These are phyloP conservation scores for Suillus alpinus DNA, from an alignment of 768 basidiomycete genomes.

Conservation along the genomic window DNA sequence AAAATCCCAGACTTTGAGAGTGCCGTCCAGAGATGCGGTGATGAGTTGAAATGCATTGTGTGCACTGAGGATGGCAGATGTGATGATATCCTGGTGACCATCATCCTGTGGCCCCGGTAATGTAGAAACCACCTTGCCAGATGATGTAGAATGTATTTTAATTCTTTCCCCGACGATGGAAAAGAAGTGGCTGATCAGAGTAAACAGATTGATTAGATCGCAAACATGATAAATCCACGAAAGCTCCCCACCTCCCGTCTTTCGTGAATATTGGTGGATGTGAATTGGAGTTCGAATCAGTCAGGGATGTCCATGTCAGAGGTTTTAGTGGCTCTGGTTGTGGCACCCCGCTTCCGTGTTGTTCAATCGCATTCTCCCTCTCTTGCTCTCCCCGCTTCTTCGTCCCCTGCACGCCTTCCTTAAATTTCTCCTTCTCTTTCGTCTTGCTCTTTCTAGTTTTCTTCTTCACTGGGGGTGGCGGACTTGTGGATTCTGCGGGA, in stretches of 20 bases:
- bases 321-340: constrained; percentile 11
- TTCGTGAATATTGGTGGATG: constrained; percentile 79
- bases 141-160: constrained; percentile 79
- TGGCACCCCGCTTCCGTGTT: constrained; percentile 19
- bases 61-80: constrained; percentile 75
- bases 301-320: constrained; percentile 72
- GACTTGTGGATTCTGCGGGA: constrained; percentile 16
- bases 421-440: constrained; percentile 42
- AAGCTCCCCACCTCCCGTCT: constrained; percentile 70
- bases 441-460: constrained; percentile 40
- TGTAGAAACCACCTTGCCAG: constrained; percentile 79
- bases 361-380: constrained; percentile 6
- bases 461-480: constrained; percentile 20
- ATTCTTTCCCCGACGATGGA: constrained; percentile 77
- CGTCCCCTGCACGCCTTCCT: constrained; percentile 13
- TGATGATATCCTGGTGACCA: constrained; percentile 53
- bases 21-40: constrained; percentile 82
- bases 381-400: constrained; percentile 11
- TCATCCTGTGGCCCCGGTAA: constrained; percentile 53
- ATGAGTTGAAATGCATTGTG: constrained; percentile 88
- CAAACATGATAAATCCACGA: constrained; percentile 4
- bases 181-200: constrained; percentile 75
- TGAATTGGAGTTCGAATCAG: constrained; percentile 62
- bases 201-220: constrained; percentile 10
- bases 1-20: constrained; percentile 90